A percentile compares a stretch with the other conserved stretches of the same genome.
phyloP scores from a whole-genome alignment of 257 asterid genomes.

The Solanum piurae region DNA sequence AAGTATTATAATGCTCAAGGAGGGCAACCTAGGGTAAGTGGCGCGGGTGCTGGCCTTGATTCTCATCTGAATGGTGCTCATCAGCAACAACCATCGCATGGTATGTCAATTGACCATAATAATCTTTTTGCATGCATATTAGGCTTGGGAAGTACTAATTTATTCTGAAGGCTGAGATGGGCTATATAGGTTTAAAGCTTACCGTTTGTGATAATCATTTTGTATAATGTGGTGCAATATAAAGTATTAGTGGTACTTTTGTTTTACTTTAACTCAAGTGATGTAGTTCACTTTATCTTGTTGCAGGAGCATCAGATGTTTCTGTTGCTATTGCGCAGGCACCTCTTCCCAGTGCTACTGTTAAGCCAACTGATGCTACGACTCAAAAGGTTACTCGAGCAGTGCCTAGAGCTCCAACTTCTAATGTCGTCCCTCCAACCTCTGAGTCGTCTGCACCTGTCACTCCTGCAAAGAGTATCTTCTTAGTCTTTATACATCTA shows the following conservation, averaged over 20 bases:
- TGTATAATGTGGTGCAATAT: background rate
- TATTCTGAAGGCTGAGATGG: background rate
- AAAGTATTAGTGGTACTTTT: background rate
- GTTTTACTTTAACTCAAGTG: background rate
- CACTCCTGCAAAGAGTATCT: constrained; percentile 55
- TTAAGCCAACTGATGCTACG: constrained; percentile 22
- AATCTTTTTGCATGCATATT: background rate
- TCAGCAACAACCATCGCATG: constrained; percentile 27
- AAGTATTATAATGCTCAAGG: constrained; percentile 50
- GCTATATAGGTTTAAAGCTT: background rate
- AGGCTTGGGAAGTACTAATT: background rate
- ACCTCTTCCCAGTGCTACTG: constrained; percentile 16
- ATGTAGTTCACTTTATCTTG: background rate
- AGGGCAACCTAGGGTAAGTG: constrained; percentile 32
- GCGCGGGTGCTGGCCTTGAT: constrained; percentile 19
- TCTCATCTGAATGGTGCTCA: constrained; percentile 52
- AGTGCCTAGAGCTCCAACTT: constrained; percentile 37
- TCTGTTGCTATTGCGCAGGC: constrained; percentile 12
- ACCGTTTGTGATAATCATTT: background rate
- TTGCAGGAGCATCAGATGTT: constrained; percentile 29
- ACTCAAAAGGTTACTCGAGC: constrained; percentile 36
- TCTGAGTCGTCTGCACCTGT: constrained; percentile 33
- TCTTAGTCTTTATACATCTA: background rate
- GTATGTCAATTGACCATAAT: constrained; percentile 9
- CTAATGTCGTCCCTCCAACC: constrained; percentile 31